Percentiles rank a stretch among this genome's conserved stretches.
phyloP scores from a whole-genome alignment of 495 filamentous ascomycete species.

The Lasiosphaeria miniovina region DNA sequence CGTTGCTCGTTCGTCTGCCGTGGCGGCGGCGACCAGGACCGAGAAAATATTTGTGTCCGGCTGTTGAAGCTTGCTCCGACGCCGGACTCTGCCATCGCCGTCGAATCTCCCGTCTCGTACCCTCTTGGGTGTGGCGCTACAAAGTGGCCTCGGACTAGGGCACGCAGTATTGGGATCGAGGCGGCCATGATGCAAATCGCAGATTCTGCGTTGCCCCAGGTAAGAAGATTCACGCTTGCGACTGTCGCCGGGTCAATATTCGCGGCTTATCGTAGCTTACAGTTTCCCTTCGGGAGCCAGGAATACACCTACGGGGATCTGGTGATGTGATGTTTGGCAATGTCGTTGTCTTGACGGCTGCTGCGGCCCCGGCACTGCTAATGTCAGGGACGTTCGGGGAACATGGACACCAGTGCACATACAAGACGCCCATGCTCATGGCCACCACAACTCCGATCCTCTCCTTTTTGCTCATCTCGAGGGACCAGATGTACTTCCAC shows the following conservation, averaged over 20 bases:
- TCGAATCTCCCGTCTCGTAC: constrained; percentile 17
- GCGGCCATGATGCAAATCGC: constrained; percentile 38
- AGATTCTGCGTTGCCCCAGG: constrained; percentile 30
- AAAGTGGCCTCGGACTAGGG: constrained; percentile 22
- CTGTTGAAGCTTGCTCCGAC: background rate
- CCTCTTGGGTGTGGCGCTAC: constrained; percentile 7
- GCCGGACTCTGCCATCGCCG: constrained; percentile 18
- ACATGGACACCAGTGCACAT: constrained; percentile 8
- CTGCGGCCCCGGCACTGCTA: constrained; percentile 29
- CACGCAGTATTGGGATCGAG: constrained; percentile 35
- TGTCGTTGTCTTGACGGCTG: constrained; percentile 26
- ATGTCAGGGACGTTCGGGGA: background rate
- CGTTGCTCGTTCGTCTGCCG: background rate
- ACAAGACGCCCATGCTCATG: constrained; percentile 44
- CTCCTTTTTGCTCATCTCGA: constrained; percentile 35
- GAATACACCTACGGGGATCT: constrained; percentile 12
- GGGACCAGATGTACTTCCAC: constrained; percentile 34
- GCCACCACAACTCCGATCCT: constrained; percentile 35
- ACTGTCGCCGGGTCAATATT: constrained; percentile 3
- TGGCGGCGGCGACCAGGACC: background rate
- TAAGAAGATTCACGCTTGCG: constrained; percentile 21
- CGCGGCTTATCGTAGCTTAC: background rate
- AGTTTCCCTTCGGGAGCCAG: background rate
- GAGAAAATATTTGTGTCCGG: constrained; percentile 1
- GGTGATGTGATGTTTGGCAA: constrained; percentile 10